A percentile compares a stretch with the other conserved stretches of the same genome.
phyloP scores from a whole-genome alignment of 1,284 basidiomycete species.

The Austropuccinia psidii region DNA sequence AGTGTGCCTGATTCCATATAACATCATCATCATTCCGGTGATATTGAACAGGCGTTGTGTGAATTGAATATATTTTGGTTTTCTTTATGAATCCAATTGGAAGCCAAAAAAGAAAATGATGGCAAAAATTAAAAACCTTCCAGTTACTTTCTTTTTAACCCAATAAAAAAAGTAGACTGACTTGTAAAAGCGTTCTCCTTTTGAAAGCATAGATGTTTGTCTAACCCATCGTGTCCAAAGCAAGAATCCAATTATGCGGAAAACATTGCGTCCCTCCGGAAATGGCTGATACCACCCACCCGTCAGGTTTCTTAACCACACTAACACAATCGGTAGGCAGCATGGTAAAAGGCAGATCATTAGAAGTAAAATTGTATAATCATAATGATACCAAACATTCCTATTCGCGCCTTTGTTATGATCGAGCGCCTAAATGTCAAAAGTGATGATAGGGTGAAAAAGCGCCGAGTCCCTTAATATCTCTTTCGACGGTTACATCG shows the following conservation, averaged over 20 bases:
- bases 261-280: conserved; percentile 47
- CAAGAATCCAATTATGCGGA: conserved; percentile 45
- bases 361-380: conserved; percentile 60
- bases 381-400: conserved; percentile 39
- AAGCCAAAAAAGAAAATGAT: background rate
- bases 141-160: too few species aligned
- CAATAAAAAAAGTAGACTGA: background rate
- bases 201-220: background rate
- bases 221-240: background rate
- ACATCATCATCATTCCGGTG: conserved; percentile 16
- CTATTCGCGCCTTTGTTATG: background rate
- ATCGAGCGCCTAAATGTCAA: conserved; percentile 29
- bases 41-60: background rate
- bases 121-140: background rate
- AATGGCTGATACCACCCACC: conserved; percentile 47
- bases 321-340: conserved; percentile 67
- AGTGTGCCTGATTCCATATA: conserved; percentile 2
- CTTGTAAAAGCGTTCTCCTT: background rate
- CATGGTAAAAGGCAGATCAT: conserved; percentile 76
- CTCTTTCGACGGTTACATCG: background rate
- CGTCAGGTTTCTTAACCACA: conserved; percentile 72
- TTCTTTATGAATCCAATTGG: too few species aligned
- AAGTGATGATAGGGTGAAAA: background rate
- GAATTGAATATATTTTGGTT: background rate
- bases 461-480: background rate